Base-by-base conservation (phyloP, 2,329 filamentous ascomycete genomes). In the Xylaria arbuscula region DNA sequence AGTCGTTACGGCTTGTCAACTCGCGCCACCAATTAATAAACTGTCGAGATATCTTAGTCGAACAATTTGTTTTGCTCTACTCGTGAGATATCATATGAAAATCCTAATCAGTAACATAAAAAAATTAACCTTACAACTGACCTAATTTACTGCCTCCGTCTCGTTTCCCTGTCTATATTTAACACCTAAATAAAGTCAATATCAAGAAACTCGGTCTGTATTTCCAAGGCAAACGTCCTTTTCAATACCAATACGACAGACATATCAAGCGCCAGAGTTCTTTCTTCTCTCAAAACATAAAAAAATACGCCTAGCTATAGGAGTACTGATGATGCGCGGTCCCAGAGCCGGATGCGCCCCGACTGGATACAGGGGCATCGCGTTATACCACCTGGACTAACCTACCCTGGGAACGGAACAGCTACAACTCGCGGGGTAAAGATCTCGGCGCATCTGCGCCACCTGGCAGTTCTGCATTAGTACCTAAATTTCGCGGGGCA, bases 341-440 rank as follows among this genome's bases (percentile, higher is more conserved):
- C 9, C 36, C n/a, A 36, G 17, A 42, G 24, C 13, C 36, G 59
- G 48, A 36, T 15, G 32, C 11, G 32, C 32, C 42, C 58, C 58
- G 47, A 34, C 38, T 15, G 60, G 50, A 54, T 50, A 47, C 34
- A 28, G 50, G 11, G 38, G 60, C 8, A 5, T 48, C 53, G 53
- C 40, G n/a, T 56, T 57, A 15, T 42, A 8, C 34, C 32, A n/a
- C 32, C 13, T 22, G n/a, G 28, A 34, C 38, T 68, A 60, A 60
- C 56, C 48, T 59, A 60, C 65, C 60, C 48, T 60, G 42, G 55
- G 32, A 56, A 38, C 55, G 61, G 66, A 50, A 51, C 45, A 56
- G 24, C 42, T 57, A 45, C 17, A 65, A 28, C 15, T 58, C 66
- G 66, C 66, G 62, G 66, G 66, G 62, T 65, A 68, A 65, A 34